Conservation (phyloP, 805 yeast species). For the Barnettozyma wickerhamii region DNA sequence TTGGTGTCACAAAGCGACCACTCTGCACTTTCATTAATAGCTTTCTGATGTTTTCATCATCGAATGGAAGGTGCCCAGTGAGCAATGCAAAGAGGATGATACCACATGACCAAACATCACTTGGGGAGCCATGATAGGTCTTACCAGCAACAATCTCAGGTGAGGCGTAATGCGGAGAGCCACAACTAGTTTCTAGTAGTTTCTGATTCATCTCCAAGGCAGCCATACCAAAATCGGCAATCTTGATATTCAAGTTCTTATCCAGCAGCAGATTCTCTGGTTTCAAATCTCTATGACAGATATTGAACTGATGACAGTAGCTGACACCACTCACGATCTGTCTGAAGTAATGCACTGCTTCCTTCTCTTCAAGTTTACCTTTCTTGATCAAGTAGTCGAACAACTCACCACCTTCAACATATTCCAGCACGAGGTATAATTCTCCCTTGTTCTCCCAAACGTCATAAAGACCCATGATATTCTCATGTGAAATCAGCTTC, state of each 20-base stretch:
- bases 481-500: slow-evolving; percentile 75
- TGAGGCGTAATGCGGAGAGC: slow-evolving; percentile 97
- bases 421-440: slow-evolving; percentile 83
- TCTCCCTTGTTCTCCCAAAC: slow-evolving; percentile 87
- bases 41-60: slow-evolving; percentile 90
- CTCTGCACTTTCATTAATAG: slow-evolving; percentile 85
- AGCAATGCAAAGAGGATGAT: slow-evolving; percentile 88
- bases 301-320: slow-evolving; percentile 81
- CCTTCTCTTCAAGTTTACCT: slow-evolving; percentile 84
- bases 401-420: slow-evolving; percentile 95
- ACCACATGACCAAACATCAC: slow-evolving; percentile 98
- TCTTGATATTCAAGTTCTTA: slow-evolving; percentile 81
- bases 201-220: slow-evolving; percentile 83
- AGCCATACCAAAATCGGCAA: slow-evolving; percentile 99
- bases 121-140: slow-evolving; percentile 93
- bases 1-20: slow-evolving; percentile 83
- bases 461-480: slow-evolving; percentile 73
- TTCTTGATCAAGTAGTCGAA: slow-evolving; percentile 87
- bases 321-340: slow-evolving; percentile 81
- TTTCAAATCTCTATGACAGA: slow-evolving; percentile 83
- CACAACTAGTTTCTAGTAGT: slow-evolving; percentile 90
- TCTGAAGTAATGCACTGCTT: slow-evolving; percentile 85
- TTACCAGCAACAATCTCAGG: slow-evolving; percentile 97
- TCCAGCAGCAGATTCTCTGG: slow-evolving; percentile 81
- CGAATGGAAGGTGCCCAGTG: slow-evolving; percentile 95